Evolutionary conservation across 2,329 filamentous ascomycete genomes (phyloP), one percentile per base, ranked within the genome.

Genomic region (Corynespora cassiicola): DNA sequence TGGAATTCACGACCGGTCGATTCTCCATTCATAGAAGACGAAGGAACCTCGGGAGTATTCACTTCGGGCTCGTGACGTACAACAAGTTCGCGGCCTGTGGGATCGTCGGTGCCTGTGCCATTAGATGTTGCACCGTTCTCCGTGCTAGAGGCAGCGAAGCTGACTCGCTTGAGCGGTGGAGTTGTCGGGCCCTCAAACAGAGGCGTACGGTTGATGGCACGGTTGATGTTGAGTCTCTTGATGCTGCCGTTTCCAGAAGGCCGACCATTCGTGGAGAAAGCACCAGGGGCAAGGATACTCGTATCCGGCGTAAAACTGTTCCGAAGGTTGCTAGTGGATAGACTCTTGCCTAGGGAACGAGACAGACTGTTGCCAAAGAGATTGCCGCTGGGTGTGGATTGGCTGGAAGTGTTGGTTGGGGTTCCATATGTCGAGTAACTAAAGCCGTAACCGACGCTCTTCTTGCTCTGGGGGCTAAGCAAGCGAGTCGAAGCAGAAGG

Each of bases 181-280:
- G n/a, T n/a, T 8, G 71, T 54, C 27, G 68, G 58, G 27, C 68
- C 63, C 58, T 84, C 84, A 56, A 85, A 85, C 2, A 85, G 68
- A 46, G 84, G 77, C 16, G 73, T 74, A 56, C 89, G 61, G 41
- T 80, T 90, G 63, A 99, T 78, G 52, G 86, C 87, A 48, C 90
- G 86, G 70, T 96, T 95, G 65, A 99, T 96, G 36, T 91, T 87
- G 39, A 99, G 80, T 67, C 90, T 91, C 75, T 96, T 96, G 54
- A 96, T 82, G 62, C 81, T 88, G 24, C 66, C 65, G 14, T 55
- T 61, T 11, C 56, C 58, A 31, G 60, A 68, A 18, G 56, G 51
- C 21, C 64, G 64, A 34, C 61, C 59, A 22, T 81, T 86, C 17
- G 86, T 77, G 2, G 88, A 88, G 66, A 96, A 91, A 2, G 90